Conservation (phyloP, 208 protist species). For the Trypanosoma lewisi region DNA sequence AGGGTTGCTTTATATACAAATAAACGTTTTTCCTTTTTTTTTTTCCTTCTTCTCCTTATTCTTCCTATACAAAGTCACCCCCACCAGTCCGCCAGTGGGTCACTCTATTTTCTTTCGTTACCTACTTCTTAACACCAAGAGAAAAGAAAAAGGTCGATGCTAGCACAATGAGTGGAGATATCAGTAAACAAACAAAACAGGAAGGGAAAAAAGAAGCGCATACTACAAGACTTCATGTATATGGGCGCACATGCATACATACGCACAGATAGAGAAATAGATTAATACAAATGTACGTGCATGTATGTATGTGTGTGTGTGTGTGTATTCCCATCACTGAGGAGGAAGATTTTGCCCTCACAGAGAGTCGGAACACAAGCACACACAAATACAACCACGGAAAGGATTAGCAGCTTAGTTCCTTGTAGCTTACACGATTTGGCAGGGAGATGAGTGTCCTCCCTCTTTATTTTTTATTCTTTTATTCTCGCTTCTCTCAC, state of each 20-base stretch:
- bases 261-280: slow-evolving; percentile 6
- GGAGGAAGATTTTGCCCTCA: background rate
- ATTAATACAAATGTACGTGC: slow-evolving; percentile 1
- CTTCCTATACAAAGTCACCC: too few relatives aligned
- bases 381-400: background rate
- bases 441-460: background rate
- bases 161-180: too few relatives aligned
- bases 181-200: background rate
- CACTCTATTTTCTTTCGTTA: too few relatives aligned
- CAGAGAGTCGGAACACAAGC: too few relatives aligned
- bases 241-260: background rate
- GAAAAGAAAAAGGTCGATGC: slow-evolving; percentile 13
- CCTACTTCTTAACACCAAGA: background rate
- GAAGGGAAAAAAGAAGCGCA: background rate
- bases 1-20: too few relatives aligned
- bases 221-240: background rate
- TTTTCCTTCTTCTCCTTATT: background rate
- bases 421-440: background rate
- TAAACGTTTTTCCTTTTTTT: too few relatives aligned
- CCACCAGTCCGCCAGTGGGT: too few relatives aligned
- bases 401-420: background rate
- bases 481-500: background rate
- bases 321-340: background rate
- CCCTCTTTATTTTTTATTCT: background rate
- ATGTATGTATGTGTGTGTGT: background rate